Evolutionary conservation across 108 stramenopile species (phyloP), one percentile per base, ranked within the genome.

Genomic region (Nitzschia putrida): DNA sequence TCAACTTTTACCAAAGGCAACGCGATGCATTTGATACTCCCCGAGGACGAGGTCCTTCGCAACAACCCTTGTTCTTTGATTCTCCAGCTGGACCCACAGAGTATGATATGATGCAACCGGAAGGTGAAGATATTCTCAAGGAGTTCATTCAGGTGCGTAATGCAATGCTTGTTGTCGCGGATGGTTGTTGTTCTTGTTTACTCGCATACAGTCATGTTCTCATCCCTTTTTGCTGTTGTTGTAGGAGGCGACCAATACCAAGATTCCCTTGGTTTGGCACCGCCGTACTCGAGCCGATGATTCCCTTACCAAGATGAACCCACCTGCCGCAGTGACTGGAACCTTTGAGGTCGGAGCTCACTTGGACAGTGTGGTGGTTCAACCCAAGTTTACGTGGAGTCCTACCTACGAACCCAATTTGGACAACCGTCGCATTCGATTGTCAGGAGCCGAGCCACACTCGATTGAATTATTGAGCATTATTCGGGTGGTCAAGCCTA

Each of bases 311-410:
- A 37, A 52, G 44, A 18, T 13, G 25, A 58, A 44, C 26, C 52
- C 74, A 22, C 60, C 61, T 18, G 34, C 74, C 1, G 60, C 73
- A 11, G 72, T 76, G 4, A 22, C 80, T 10, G 80, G 81, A 0
- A 76, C 84, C 73, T 86, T 89, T 63, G 88, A 89, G 71, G 69
- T 85, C 12, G 88, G 85, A 38, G 80, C 82, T 38, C 83, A 84
- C 43, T 77, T 83, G 66, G 82, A 80, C 21, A 61, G 71, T 37
- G 69, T 54, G 47, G 75, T 86, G 7, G 82, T 89, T n/a, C 85
- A 89, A 69, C 88, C 88, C 40, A 86, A 85, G 68, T 83, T 89
- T 8, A 85, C 86, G 63, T 89, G 88, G 88, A 69, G 80, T 29
- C 81, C 80, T 8, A 11, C 69, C 21, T 64, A 64, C n/a, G 73